Conservation (phyloP, 306 rosid genomes). For the Fragaria ananassa region DNA sequence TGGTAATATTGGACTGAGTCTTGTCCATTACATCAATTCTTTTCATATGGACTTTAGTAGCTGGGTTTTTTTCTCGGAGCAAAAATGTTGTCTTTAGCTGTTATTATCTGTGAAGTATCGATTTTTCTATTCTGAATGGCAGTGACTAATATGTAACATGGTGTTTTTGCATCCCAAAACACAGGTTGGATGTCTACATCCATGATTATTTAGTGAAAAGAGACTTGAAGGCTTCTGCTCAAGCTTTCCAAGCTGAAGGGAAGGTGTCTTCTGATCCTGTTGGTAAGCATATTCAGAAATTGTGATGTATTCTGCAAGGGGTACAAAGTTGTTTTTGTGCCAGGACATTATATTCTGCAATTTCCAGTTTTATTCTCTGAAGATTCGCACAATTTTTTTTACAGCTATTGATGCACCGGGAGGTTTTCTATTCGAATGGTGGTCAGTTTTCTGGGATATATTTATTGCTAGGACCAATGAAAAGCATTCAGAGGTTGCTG, state of each 20-base stretch:
- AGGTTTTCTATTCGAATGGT: conserved; percentile 98
- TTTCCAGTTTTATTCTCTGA: conserved; percentile 13
- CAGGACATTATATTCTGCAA: background rate
- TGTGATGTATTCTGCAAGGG: background rate
- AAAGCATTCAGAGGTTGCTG: conserved; percentile 98
- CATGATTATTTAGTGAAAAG: conserved; percentile 94
- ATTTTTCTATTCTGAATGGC: background rate
- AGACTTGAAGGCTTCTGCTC: conserved; percentile 95
- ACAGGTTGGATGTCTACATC: conserved; percentile 97
- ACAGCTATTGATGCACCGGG: conserved; percentile 99
- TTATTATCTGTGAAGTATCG: conserved; percentile 13
- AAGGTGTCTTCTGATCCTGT: conserved; percentile 99
- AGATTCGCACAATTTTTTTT: conserved; percentile 27
- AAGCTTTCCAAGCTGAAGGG: conserved; percentile 97
- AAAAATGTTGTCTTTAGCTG: background rate
- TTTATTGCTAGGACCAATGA: conserved; percentile 98
- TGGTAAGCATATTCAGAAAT: conserved; percentile 56
- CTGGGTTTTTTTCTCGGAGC: background rate
- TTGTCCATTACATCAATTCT: background rate
- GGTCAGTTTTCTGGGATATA: conserved; percentile 99
- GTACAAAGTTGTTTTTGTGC: background rate
- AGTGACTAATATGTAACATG: conserved; percentile 19
- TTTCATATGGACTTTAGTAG: background rate
- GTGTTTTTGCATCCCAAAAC: conserved; percentile 24
- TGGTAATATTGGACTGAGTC: background rate